phyloP scores from a whole-genome alignment of 208 protist genomes.

The Angomonas ambiguus region DNA sequence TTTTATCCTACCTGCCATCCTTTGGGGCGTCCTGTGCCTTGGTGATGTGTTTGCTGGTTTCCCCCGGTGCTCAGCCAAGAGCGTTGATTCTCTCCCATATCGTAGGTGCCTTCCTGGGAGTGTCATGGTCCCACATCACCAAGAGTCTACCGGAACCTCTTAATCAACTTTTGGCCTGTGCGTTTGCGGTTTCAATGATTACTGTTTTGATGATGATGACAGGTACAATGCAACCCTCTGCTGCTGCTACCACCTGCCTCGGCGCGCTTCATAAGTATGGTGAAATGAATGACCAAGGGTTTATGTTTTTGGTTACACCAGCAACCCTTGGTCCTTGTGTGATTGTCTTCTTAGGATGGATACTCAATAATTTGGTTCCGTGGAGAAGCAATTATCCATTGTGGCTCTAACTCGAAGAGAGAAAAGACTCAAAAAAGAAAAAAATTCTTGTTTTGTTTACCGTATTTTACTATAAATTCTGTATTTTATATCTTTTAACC shows the following conservation, averaged over 20 bases:
- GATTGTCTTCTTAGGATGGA: constrained; percentile 40
- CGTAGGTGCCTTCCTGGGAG: constrained; percentile 50
- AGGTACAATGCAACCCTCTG: constrained; percentile 53
- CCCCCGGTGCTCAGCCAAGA: constrained; percentile 53
- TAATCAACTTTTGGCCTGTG: constrained; percentile 42
- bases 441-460: no score
- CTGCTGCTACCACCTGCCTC: constrained; percentile 59
- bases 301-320: constrained; percentile 57
- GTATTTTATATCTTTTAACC: no score
- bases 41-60: constrained; percentile 44
- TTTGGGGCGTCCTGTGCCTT: constrained; percentile 61
- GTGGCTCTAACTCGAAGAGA: constrained; percentile 27
- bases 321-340: constrained; percentile 38
- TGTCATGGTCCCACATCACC: constrained; percentile 52
- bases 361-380: constrained; percentile 55
- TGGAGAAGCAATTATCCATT: constrained; percentile 67
- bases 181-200: constrained; percentile 51
- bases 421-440: no score
- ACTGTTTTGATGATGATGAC: constrained; percentile 45
- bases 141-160: constrained; percentile 35
- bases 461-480: no score
- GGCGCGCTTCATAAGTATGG: constrained; percentile 54
- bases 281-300: constrained; percentile 46
- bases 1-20: constrained; percentile 48
- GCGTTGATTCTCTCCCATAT: constrained; percentile 46